A percentile compares a stretch with the other conserved stretches of the same genome.
Evolutionary conservation across 768 basidiomycete genomes (phyloP).

Genomic region (Candolleomyces aberdarensis): DNA sequence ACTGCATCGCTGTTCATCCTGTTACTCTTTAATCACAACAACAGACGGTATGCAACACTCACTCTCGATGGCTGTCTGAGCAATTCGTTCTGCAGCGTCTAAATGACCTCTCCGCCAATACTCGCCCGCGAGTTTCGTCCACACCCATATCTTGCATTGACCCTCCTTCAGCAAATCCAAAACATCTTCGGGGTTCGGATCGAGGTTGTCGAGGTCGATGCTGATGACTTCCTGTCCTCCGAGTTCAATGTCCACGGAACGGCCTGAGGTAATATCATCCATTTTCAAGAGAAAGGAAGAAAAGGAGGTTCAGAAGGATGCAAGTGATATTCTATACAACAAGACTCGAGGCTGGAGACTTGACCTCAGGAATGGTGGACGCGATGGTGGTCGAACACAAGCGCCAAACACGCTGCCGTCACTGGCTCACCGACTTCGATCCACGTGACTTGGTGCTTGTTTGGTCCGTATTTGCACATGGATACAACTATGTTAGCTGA

Average conservation of each 20-base stretch:
- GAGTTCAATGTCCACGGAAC: constrained; percentile 73
- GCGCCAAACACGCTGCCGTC: too few relatives aligned
- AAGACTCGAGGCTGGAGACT: too few relatives aligned
- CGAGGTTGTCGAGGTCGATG: constrained; percentile 85
- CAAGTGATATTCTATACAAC: too few relatives aligned
- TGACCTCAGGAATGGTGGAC: too few relatives aligned
- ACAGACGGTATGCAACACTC: constrained; percentile 26
- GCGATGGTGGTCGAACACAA: too few relatives aligned
- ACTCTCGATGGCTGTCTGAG: constrained; percentile 65
- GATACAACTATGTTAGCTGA: too few relatives aligned
- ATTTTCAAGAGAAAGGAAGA: constrained; percentile 16
- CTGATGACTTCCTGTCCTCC: constrained; percentile 84
- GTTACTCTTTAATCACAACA: neutral
- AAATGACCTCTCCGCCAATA: constrained; percentile 81
- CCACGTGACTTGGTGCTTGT: too few relatives aligned
- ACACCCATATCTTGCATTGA: constrained; percentile 68
- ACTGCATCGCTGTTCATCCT: constrained; percentile 43
- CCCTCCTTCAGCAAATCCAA: constrained; percentile 70
- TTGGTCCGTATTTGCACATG: too few relatives aligned
- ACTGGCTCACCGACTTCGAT: too few relatives aligned
- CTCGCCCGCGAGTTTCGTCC: constrained; percentile 83
- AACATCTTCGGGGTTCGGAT: constrained; percentile 73
- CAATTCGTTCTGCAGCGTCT: constrained; percentile 75
- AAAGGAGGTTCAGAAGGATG: neutral
- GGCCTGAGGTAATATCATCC: constrained; percentile 35